Conservation (phyloP, 164 flowering plant genomes). For the Vitis riparia region DNA sequence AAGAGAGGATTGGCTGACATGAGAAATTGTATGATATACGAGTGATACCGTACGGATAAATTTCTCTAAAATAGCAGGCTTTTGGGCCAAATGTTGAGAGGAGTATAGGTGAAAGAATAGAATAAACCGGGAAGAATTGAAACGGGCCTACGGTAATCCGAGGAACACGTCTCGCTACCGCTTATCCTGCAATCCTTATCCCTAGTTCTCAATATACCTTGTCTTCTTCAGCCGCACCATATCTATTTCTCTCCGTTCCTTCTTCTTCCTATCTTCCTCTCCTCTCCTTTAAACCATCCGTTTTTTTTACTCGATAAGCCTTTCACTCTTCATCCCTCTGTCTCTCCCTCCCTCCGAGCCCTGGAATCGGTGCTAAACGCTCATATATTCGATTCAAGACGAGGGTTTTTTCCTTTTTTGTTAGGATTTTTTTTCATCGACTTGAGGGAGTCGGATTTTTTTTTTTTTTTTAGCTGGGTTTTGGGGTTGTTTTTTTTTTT, state of each 20-base stretch:
- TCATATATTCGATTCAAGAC: too few relatives aligned
- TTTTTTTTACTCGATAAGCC: too few relatives aligned
- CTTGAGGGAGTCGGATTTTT: slow-evolving; percentile 6
- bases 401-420: not conserved
- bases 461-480: not conserved
- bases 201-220: slow-evolving; percentile 5
- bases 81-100: not conserved
- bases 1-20: too few relatives aligned
- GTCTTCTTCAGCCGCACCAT: slow-evolving; percentile 24
- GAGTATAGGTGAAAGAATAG: too few relatives aligned
- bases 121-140: not conserved
- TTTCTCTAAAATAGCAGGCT: not conserved
- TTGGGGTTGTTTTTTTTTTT: not conserved
- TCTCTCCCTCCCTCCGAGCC: not conserved
- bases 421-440: not conserved
- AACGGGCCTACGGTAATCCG: slow-evolving; percentile 52
- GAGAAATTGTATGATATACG: too few relatives aligned
- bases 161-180: slow-evolving; percentile 31
- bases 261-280: not conserved
- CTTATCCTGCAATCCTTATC: slow-evolving; percentile 46
- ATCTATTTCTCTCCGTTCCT: slow-evolving; percentile 20
- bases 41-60: too few relatives aligned
- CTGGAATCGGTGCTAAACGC: too few relatives aligned
- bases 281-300: not conserved
- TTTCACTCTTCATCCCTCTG: not conserved